These are phyloP conservation scores for Nephelium lappaceum DNA, from an alignment of 345 rosid genomes.

Conservation along the genomic window DNA sequence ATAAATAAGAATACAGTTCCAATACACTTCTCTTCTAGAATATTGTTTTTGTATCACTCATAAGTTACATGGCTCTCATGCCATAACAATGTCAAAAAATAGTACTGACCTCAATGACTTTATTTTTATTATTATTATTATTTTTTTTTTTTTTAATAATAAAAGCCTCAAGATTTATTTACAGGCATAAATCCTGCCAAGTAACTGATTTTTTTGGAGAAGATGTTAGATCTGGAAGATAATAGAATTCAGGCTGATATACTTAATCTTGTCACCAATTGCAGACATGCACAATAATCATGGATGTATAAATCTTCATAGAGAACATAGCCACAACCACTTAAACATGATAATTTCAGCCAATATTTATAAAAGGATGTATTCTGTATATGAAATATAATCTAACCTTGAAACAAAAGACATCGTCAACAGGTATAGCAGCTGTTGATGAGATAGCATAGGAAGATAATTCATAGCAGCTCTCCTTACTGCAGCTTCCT, in stretches of 20 bases:
- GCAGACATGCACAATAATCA: background rate
- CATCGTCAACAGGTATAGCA: constrained; percentile 95
- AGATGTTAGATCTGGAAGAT: background rate
- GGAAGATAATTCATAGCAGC: constrained; percentile 99
- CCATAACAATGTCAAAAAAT: constrained; percentile 2
- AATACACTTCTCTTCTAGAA: background rate
- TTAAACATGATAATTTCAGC: constrained; percentile 14
- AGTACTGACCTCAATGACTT: background rate
- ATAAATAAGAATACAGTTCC: background rate
- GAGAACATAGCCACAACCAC: constrained; percentile 10
- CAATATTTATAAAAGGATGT: constrained; percentile 10
- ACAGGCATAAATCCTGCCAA: background rate
- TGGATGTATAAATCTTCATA: background rate
- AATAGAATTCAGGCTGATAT: constrained; percentile 6
- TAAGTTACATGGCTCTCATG: background rate
- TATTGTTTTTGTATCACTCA: constrained; percentile 6
- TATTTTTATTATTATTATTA: too few relatives aligned
- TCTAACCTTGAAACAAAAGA: constrained; percentile 89
- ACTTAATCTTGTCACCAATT: background rate
- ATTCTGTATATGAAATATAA: constrained; percentile 9
- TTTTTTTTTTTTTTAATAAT: too few relatives aligned
- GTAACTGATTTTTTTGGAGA: background rate
- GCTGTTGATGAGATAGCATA: constrained; percentile 99
- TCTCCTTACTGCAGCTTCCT: constrained; percentile 98
- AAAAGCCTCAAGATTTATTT: background rate